These are phyloP conservation scores for Microbotryomycetes sp. DNA, from an alignment of 1,284 basidiomycete species.

Conservation along the genomic window DNA sequence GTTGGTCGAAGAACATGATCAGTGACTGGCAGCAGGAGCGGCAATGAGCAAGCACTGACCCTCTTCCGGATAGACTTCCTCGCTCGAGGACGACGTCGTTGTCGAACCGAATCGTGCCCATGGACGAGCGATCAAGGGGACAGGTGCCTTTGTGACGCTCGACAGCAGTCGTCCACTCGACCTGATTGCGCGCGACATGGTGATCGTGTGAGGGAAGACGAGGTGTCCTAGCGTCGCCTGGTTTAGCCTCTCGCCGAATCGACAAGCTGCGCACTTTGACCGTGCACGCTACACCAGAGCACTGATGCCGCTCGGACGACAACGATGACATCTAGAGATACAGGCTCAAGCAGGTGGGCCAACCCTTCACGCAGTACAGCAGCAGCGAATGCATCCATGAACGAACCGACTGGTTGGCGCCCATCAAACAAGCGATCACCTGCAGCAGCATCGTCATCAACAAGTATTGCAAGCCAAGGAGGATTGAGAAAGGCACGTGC, in stretches of 20 bases:
- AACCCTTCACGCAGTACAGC: too few relatives aligned
- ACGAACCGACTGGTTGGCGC: too few relatives aligned
- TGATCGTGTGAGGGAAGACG: not conserved
- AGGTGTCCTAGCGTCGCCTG: too few relatives aligned
- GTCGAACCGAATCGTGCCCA: not conserved
- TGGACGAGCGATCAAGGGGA: not conserved
- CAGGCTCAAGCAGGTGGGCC: not conserved
- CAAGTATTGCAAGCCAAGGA: not conserved
- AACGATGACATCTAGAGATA: too few relatives aligned
- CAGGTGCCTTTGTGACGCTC: not conserved
- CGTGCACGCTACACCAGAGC: not conserved
- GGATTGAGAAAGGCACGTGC: slow-evolving; percentile 15
- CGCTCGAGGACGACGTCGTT: not conserved
- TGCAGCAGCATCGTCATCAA: not conserved
- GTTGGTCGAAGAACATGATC: too few relatives aligned
- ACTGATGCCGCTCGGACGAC: too few relatives aligned
- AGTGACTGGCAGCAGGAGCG: too few relatives aligned
- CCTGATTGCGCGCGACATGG: not conserved
- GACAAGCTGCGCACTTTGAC: not conserved
- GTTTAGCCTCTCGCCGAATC: too few relatives aligned
- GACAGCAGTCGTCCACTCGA: not conserved
- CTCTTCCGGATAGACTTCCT: slow-evolving; percentile 5
- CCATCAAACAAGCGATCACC: too few relatives aligned
- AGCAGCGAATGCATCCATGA: too few relatives aligned
- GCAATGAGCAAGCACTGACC: not conserved